A percentile compares a stretch with the other conserved stretches of the same genome.
Evolutionary conservation across 352 stramenopile species (phyloP).

Genomic region (Phytophthora pisi): DNA sequence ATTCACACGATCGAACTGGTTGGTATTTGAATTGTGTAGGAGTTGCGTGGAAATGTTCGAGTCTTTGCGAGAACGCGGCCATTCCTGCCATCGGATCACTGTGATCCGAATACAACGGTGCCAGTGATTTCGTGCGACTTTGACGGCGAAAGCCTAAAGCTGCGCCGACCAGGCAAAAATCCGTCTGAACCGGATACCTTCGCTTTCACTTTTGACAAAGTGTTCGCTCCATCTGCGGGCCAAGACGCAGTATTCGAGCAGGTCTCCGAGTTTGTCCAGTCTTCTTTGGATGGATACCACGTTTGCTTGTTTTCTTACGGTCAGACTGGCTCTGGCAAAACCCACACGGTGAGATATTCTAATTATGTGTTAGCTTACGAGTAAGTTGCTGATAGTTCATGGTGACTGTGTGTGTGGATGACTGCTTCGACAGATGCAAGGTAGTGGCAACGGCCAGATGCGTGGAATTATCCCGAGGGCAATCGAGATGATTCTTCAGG

Average conservation of each 20-base stretch:
- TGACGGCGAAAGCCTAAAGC: slow-evolving; percentile 70
- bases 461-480: slow-evolving; percentile 97
- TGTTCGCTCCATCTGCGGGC: slow-evolving; percentile 92
- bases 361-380: neutral
- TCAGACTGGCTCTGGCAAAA: slow-evolving; percentile 94
- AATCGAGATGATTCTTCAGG: slow-evolving; percentile 95
- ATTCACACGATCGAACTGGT: slow-evolving; percentile 5
- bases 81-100: slow-evolving; percentile 83
- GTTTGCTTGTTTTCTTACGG: slow-evolving; percentile 97
- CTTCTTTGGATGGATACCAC: slow-evolving; percentile 96
- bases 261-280: slow-evolving; percentile 98
- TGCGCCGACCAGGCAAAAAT: slow-evolving; percentile 57
- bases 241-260: slow-evolving; percentile 97
- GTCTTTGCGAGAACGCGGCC: slow-evolving; percentile 96
- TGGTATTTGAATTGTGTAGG: slow-evolving; percentile 58
- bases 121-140: slow-evolving; percentile 72
- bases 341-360: slow-evolving; percentile 77
- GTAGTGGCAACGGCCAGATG: slow-evolving; percentile 94
- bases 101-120: slow-evolving; percentile 48
- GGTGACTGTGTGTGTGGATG: neutral
- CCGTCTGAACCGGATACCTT: slow-evolving; percentile 56
- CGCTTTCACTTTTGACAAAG: slow-evolving; percentile 96
- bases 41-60: slow-evolving; percentile 98
- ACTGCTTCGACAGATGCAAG: slow-evolving; percentile 91
- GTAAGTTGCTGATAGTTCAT: neutral